These are phyloP conservation scores for Boletus bicolor DNA, from an alignment of 768 basidiomycete species.

Conservation along the genomic window DNA sequence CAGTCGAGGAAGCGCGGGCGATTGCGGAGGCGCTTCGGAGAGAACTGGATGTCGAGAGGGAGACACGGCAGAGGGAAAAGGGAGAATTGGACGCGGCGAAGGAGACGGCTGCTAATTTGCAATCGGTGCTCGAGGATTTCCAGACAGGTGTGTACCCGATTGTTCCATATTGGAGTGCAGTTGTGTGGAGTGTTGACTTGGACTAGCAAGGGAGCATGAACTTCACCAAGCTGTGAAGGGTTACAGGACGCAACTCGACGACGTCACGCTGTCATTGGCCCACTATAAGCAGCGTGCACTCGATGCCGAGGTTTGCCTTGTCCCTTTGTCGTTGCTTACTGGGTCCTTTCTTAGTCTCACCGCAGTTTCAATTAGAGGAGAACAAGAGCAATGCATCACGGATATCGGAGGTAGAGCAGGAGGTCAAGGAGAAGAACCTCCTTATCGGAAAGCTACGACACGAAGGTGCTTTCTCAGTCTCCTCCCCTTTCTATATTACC, in stretches of 20 bases:
- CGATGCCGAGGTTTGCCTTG: conserved; percentile 71
- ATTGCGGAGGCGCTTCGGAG: conserved; percentile 52
- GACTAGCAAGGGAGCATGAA: conserved; percentile 84
- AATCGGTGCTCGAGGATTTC: conserved; percentile 93
- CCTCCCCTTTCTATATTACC: neutral
- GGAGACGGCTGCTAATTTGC: conserved; percentile 78
- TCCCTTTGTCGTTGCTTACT: neutral
- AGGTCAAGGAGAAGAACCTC: conserved; percentile 93
- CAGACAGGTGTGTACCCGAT: conserved; percentile 61
- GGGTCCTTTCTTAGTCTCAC: conserved; percentile 1
- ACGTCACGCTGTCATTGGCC: conserved; percentile 73
- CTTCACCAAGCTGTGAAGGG: conserved; percentile 81
- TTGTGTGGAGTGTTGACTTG: conserved; percentile 1
- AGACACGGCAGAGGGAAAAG: conserved; percentile 52
- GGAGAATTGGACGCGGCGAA: conserved; percentile 61
- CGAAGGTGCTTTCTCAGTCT: conserved; percentile 61
- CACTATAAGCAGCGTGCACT: conserved; percentile 88
- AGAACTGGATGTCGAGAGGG: conserved; percentile 65
- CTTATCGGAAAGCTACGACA: conserved; percentile 94
- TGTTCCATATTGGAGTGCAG: neutral
- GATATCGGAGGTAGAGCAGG: conserved; percentile 76
- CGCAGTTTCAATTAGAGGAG: conserved; percentile 73
- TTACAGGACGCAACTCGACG: conserved; percentile 69
- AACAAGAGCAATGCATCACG: conserved; percentile 60
- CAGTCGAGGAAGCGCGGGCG: conserved; percentile 68